Evolutionary conservation across 441 rosid genomes (phyloP).

Genomic region (Croton setiger): DNA sequence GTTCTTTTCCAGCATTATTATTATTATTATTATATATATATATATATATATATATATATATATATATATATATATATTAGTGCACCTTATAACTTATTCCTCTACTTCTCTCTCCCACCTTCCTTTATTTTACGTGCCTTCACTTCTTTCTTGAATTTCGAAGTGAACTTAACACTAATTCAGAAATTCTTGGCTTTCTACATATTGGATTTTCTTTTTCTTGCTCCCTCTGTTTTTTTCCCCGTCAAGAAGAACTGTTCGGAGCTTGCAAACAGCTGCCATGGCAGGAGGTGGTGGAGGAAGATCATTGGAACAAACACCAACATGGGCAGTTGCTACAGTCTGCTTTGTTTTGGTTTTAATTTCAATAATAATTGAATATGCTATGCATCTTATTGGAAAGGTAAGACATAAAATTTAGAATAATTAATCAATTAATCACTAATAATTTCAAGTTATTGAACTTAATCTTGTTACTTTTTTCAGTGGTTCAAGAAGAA

Average conservation of each 20-base stretch:
- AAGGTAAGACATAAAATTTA: constrained; percentile 11
- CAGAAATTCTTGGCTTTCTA: background rate
- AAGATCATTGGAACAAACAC: constrained; percentile 62
- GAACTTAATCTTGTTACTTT: background rate
- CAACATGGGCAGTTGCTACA: constrained; percentile 90
- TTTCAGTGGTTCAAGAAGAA: constrained; percentile 61
- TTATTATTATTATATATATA: too few relatives aligned
- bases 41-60: too few relatives aligned
- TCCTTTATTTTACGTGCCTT: background rate
- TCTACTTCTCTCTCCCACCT: background rate
- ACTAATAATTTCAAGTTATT: background rate
- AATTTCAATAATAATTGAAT: constrained; percentile 70
- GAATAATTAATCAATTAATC: background rate
- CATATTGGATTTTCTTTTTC: background rate
- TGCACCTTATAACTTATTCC: too few relatives aligned
- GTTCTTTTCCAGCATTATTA: too few relatives aligned
- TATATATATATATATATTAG: too few relatives aligned
- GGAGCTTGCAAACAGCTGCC: background rate
- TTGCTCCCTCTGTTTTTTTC: background rate
- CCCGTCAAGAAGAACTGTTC: background rate
- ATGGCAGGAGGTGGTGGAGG: constrained; percentile 40
- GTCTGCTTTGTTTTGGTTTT: constrained; percentile 69
- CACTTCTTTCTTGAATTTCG: background rate
- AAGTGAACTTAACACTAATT: background rate
- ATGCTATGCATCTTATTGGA: constrained; percentile 23